Evolutionary conservation across 306 rosid genomes (phyloP), one percentile per base, ranked within the genome.

Genomic region (Hippophae tibetana): DNA sequence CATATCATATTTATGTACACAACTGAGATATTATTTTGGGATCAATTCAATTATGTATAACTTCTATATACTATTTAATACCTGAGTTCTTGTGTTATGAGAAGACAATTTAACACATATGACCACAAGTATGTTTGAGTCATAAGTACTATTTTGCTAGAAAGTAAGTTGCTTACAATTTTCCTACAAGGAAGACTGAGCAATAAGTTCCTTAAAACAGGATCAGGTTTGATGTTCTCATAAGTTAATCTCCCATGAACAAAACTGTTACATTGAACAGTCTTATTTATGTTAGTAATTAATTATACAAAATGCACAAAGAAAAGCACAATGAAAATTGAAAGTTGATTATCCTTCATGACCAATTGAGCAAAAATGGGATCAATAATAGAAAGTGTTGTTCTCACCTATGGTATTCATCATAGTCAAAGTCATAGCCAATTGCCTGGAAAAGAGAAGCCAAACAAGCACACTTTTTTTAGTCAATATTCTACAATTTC

Each of bases 161-260:
- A 42, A 54, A 56, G 54, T 6, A 31, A 31, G 38, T 31, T 56
- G 72, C 93, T 78, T 73, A 93, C 99, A 48, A 86, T 78, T 80
- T 80, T 93, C 69, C 86, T 67, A 13, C 80, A 86, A 8, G 99
- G 99, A 47, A 93, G 75, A 80, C 76, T 86, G 47, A 75, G 72
- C 74, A 93, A 52, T 60, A 86, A 89, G 58, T 72, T 84, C 60
- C 90, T 86, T 54, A 93, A 71, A 71, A 88, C 79, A 41, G 88
- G 94, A 74, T 93, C 99, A 2, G 94, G 85, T 66, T 82, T 93
- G 50, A 88, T 27, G 70, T 85, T 88, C 64, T 86, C 99, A 64
- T 93, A 93, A 49, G 97, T 95, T 56, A 93, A 65, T 70, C 88
- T 88, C 13, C 99, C 99, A 78, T 93, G 97, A 71, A 93, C 96